A percentile compares a stretch with the other conserved stretches of the same genome.
These are phyloP conservation scores for Blastomyces gilchristii DNA, from an alignment of 2,329 filamentous ascomycete species.

Conservation along the genomic window DNA sequence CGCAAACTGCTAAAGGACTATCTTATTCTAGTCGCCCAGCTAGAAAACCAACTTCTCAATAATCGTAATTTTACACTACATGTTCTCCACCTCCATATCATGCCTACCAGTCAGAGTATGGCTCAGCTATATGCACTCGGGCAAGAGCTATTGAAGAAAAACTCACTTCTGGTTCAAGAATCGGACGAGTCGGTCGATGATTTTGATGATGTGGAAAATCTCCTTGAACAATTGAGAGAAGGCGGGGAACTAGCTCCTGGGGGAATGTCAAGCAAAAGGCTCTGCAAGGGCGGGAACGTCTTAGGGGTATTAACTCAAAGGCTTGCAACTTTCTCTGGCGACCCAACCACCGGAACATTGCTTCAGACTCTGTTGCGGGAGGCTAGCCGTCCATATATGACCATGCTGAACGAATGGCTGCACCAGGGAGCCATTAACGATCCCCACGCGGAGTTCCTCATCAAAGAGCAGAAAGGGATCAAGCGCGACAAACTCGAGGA, in stretches of 20 bases:
- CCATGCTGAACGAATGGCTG: conserved; percentile 96
- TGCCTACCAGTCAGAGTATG: conserved; percentile 85
- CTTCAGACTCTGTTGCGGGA: conserved; percentile 76
- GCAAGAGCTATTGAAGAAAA: conserved; percentile 77
- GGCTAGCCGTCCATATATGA: conserved; percentile 89
- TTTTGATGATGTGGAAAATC: conserved; percentile 79
- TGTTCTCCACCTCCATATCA: conserved; percentile 80
- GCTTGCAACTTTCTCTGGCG: conserved; percentile 81
- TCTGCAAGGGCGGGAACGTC: conserved; percentile 96
- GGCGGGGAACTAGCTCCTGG: conserved; percentile 72
- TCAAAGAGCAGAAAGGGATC: conserved; percentile 94
- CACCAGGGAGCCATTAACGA: conserved; percentile 94
- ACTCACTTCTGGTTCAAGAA: conserved; percentile 69
- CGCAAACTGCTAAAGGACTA: conserved; percentile 89
- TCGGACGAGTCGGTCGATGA: conserved; percentile 61
- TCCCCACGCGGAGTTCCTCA: conserved; percentile 83
- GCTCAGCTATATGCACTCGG: conserved; percentile 79
- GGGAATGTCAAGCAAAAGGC: conserved; percentile 73
- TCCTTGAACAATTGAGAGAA: conserved; percentile 78
- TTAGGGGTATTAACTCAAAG: conserved; percentile 75
- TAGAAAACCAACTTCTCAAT: conserved; percentile 86
- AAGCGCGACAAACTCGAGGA: conserved; percentile 80
- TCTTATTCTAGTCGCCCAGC: conserved; percentile 78
- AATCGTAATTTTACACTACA: conserved; percentile 86
- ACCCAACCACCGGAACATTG: conserved; percentile 73